phyloP scores from a whole-genome alignment of 2,329 filamentous ascomycete species.

The Lachnellula occidentalis region DNA sequence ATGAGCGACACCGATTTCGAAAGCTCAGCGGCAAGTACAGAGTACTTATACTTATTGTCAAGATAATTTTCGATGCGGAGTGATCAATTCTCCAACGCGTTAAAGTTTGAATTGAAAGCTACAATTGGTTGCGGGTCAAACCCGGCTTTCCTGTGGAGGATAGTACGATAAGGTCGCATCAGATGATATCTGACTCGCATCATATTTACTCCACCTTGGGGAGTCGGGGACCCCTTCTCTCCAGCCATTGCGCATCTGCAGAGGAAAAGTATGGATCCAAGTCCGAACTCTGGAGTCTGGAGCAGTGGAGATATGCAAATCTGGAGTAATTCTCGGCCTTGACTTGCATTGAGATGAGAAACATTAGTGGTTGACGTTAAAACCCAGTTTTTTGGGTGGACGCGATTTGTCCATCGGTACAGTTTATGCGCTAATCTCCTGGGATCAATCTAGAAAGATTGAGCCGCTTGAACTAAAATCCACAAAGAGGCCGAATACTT shows the following conservation, averaged over 20 bases:
- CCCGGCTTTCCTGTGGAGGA: neutral
- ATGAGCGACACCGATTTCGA: neutral
- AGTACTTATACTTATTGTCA: slow-evolving; percentile 1
- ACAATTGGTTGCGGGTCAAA: neutral
- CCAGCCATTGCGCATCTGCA: slow-evolving; percentile 5
- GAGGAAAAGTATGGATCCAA: neutral
- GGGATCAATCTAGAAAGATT: neutral
- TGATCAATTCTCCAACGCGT: neutral
- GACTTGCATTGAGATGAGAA: too few relatives aligned
- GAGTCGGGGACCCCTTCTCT: neutral
- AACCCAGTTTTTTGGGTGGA: slow-evolving; percentile 5
- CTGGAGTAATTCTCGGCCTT: neutral
- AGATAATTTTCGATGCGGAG: neutral
- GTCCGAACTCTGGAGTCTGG: neutral
- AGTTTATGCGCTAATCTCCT: slow-evolving; percentile 8
- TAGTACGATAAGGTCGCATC: too few relatives aligned
- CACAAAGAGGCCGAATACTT: slow-evolving; percentile 17
- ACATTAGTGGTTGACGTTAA: neutral
- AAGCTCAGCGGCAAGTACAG: neutral
- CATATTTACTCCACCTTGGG: neutral
- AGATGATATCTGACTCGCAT: too few relatives aligned
- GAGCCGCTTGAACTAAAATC: neutral
- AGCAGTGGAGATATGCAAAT: neutral
- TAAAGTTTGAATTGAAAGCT: neutral
- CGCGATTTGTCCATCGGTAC: slow-evolving; percentile 10